A percentile compares a stretch with the other conserved stretches of the same genome.
Conservation (phyloP, 495 filamentous ascomycete genomes). For the Extremus antarcticus region DNA sequence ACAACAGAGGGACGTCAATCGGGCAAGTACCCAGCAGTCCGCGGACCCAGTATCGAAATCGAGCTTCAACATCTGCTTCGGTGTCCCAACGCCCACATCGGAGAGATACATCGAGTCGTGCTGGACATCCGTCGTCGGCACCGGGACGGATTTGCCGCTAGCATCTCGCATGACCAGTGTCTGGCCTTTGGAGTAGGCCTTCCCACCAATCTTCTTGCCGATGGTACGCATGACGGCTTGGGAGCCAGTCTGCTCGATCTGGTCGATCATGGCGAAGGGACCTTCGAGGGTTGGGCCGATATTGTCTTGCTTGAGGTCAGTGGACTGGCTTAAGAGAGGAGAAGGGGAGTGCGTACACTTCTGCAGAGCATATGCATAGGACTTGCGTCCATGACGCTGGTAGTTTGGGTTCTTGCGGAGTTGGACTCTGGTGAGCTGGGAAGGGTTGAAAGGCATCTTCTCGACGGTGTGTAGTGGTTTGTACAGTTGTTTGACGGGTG, state of each 20-base stretch:
- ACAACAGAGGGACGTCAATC: too few relatives aligned
- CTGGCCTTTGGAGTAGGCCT: background rate
- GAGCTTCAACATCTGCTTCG: slow-evolving; percentile 47
- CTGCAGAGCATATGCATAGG: background rate
- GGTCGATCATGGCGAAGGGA: slow-evolving; percentile 5
- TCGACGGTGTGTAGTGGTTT: background rate
- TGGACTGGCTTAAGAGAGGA: background rate
- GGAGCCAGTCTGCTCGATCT: background rate
- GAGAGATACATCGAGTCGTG: slow-evolving; percentile 64
- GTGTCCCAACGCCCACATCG: slow-evolving; percentile 55
- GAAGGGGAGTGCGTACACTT: background rate
- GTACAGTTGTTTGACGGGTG: background rate
- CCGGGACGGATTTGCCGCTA: background rate
- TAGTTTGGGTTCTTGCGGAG: background rate
- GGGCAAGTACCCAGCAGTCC: slow-evolving; percentile 58
- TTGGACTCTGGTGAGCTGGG: background rate
- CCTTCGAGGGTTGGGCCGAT: slow-evolving; percentile 1
- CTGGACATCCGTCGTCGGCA: slow-evolving; percentile 48
- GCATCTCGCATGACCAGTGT: background rate
- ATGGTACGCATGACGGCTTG: background rate
- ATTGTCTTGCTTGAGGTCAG: background rate
- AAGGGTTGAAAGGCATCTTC: background rate
- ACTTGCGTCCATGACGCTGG: background rate
- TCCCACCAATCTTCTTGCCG: background rate
- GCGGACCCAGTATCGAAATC: slow-evolving; percentile 66